A percentile compares a stretch with the other conserved stretches of the same genome.
Evolutionary conservation across 2,329 filamentous ascomycete genomes (phyloP).

Genomic region (Paradendryphiella salina): DNA sequence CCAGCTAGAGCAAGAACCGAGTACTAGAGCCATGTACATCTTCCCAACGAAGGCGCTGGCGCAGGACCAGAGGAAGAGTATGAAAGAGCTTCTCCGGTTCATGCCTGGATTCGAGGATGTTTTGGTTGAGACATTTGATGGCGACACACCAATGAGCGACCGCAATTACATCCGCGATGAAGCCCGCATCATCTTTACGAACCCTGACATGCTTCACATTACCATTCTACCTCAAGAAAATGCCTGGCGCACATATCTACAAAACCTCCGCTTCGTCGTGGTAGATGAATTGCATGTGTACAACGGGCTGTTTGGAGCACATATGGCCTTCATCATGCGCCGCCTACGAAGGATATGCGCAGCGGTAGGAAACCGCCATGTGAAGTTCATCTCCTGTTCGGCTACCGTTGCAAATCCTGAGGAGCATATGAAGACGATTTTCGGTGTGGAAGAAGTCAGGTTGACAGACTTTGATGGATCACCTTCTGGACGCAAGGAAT

Average conservation of each 20-base stretch:
- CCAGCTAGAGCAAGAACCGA: slow-evolving; percentile 74
- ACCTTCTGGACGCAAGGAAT: slow-evolving; percentile 89
- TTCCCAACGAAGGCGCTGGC: slow-evolving; percentile 97
- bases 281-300: slow-evolving; percentile 89
- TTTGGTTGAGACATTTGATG: slow-evolving; percentile 91
- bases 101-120: slow-evolving; percentile 75
- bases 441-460: slow-evolving; percentile 78
- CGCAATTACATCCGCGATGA: slow-evolving; percentile 82
- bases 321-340: slow-evolving; percentile 94
- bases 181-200: slow-evolving; percentile 92
- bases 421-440: slow-evolving; percentile 91
- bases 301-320: slow-evolving; percentile 90
- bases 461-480: slow-evolving; percentile 91
- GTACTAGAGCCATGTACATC: slow-evolving; percentile 91
- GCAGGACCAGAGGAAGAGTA: slow-evolving; percentile 87
- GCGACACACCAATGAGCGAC: slow-evolving; percentile 82
- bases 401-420: slow-evolving; percentile 93
- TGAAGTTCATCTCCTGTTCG: slow-evolving; percentile 94
- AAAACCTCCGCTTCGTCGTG: slow-evolving; percentile 88
- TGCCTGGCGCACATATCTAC: slow-evolving; percentile 83
- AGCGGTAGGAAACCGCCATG: slow-evolving; percentile 78
- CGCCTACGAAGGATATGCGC: slow-evolving; percentile 85
- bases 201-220: slow-evolving; percentile 96
- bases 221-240: slow-evolving; percentile 92
- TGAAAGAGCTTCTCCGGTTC: slow-evolving; percentile 81